Evolutionary conservation across 202 grass and related monocot species (phyloP).

Genomic region (Musa balbisiana): DNA sequence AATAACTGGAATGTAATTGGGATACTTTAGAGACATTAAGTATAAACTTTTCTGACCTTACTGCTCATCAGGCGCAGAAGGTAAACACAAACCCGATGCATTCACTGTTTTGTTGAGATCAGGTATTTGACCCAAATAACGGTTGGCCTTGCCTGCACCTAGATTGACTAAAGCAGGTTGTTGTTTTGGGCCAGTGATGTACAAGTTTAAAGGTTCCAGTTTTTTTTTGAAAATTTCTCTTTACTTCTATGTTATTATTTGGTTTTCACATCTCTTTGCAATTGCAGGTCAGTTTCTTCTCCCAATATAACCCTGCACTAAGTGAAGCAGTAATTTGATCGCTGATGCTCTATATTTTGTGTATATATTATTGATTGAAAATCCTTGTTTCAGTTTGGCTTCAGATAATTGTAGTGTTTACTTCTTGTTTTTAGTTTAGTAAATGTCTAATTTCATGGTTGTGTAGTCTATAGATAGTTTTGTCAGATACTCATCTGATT

Average conservation of each 20-base stretch:
- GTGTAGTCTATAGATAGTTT: neutral
- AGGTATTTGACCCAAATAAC: neutral
- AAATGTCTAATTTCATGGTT: neutral
- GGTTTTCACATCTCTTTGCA: neutral
- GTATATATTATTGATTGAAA: too few species aligned
- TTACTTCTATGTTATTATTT: neutral
- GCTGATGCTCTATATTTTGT: too few species aligned
- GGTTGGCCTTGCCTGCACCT: neutral
- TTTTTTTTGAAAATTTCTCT: neutral
- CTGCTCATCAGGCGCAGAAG: too few species aligned
- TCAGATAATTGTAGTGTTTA: too few species aligned
- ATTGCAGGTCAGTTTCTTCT: neutral
- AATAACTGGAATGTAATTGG: too few species aligned
- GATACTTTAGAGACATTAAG: too few species aligned
- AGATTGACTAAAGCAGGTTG: neutral
- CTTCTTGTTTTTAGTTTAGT: neutral
- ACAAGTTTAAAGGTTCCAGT: neutral
- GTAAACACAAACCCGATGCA: too few species aligned
- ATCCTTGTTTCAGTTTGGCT: too few species aligned
- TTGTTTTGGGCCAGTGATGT: neutral
- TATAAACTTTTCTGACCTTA: too few species aligned
- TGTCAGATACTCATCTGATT: slow-evolving; percentile 1
- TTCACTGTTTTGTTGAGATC: neutral
- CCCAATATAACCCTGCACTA: too few species aligned
- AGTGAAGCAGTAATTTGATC: too few species aligned